Evolutionary conservation across 495 filamentous ascomycete species (phyloP), one percentile per base, ranked within the genome.

Genomic region (Penicillium fimorum): DNA sequence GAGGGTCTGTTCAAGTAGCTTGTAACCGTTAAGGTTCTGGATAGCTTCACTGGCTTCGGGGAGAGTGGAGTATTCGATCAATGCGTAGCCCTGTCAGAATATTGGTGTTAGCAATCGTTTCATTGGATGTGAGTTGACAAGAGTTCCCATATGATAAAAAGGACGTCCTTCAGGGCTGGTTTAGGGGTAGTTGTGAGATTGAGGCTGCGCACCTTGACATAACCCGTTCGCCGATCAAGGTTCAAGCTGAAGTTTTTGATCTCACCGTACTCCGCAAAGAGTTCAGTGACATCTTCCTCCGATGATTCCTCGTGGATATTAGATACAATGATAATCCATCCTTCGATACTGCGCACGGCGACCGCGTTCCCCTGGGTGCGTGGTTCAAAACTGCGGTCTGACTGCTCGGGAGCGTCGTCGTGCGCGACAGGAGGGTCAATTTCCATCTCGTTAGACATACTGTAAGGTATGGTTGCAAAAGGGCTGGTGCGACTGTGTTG

Each of bases 251-350:
- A 75, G 69, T 97, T 97, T 84, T 96, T 95, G 68, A 99, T 96
- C 74, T 96, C 91, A 57, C 95, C 95, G 68, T 86, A 96, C 64
- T 99, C 95, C 49, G 88, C 91, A 73, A 99, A 99, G 62, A 89
- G 80, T 68, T 99, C 95, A 51, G 88, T 91, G 29, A 99, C 73
- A 58, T 96, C 91, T 74, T 99, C 95, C 76, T 99, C 95, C 64
- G 86, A 90, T 17, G 95, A 91, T 74, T 99, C 95, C 70, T 97
- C 95, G 72, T 99, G 94, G 40, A 97, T 91, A 70, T 97, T 97
- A 18, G 92, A 96, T 57, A 87, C 92, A 55, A 97, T 87, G 60
- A 99, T 81, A 73, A 99, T 97, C 95, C 95, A 99, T 61, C 95
- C 95, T 71, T 99, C 95, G 70, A 99, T 97, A 58, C 90, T 96